phyloP scores from a whole-genome alignment of 768 basidiomycete genomes.

The Auricularia cornea region DNA sequence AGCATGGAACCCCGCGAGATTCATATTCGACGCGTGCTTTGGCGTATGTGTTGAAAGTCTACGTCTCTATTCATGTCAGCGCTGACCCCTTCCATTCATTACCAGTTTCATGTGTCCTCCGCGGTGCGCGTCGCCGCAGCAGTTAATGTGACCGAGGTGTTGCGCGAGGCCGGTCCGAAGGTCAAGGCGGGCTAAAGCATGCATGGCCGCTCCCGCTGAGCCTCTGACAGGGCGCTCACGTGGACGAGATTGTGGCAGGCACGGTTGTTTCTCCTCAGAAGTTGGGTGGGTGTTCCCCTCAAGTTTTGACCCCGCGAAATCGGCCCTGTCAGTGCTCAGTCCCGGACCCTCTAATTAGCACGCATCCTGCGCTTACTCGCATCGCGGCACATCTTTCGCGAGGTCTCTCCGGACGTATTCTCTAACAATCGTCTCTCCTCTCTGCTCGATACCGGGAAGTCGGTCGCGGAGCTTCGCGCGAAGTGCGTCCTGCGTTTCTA shows the following conservation, averaged over 20 bases:
- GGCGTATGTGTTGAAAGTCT: background rate
- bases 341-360: conserved; percentile 5
- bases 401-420: conserved; percentile 23
- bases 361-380: conserved; percentile 22
- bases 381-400: conserved; percentile 20
- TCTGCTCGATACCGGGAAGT: conserved; percentile 14
- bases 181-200: background rate
- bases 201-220: background rate
- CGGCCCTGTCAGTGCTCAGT: background rate
- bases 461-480: background rate
- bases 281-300: conserved; percentile 20
- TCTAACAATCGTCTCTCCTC: conserved; percentile 19
- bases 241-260: conserved; percentile 29
- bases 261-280: conserved; percentile 24
- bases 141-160: background rate
- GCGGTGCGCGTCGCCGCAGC: background rate
- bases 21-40: background rate
- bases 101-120: background rate
- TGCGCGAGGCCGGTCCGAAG: background rate
- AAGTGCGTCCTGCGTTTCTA: background rate
- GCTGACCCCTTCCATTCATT: background rate
- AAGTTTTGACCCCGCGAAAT: background rate
- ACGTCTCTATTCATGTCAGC: background rate
- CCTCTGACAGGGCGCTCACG: conserved; percentile 18
- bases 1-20: background rate